phyloP scores from a whole-genome alignment of 1,139 yeast genomes.

The Taiozyma sp. region DNA sequence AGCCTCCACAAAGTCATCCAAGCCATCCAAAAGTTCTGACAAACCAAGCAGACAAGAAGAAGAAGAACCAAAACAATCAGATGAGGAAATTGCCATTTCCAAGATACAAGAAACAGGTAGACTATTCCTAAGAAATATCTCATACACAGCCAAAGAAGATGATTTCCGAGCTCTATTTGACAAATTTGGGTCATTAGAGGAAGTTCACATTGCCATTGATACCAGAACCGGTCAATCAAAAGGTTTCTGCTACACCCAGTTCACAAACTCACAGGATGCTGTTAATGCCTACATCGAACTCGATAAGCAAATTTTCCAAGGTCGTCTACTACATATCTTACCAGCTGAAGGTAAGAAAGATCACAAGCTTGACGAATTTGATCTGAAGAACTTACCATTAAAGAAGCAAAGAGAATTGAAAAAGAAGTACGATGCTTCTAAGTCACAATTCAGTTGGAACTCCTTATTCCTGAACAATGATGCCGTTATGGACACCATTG shows the following conservation, averaged over 20 bases:
- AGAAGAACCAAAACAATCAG: constrained; percentile 25
- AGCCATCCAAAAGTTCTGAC: constrained; percentile 7
- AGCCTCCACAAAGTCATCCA: background rate
- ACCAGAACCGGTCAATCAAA: constrained; percentile 86
- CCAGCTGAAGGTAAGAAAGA: constrained; percentile 80
- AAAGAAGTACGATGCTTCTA: constrained; percentile 78
- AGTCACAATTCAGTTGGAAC: constrained; percentile 90
- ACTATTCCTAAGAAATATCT: constrained; percentile 79
- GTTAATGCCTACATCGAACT: constrained; percentile 63
- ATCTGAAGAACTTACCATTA: constrained; percentile 80
- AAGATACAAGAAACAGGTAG: constrained; percentile 71
- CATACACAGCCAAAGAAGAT: constrained; percentile 73
- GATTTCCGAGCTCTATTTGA: constrained; percentile 53
- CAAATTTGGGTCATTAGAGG: constrained; percentile 53
- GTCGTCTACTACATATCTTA: constrained; percentile 83
- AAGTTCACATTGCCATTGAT: constrained; percentile 88
- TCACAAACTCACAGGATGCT: constrained; percentile 62
- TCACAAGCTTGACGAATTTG: constrained; percentile 83
- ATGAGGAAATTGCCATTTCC: constrained; percentile 40
- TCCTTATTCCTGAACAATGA: constrained; percentile 86
- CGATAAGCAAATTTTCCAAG: constrained; percentile 91
- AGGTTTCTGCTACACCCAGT: constrained; percentile 88
- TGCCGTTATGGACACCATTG: constrained; percentile 89
- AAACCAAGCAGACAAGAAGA: constrained; percentile 6
- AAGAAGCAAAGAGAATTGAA: constrained; percentile 86